Evolutionary conservation across 768 basidiomycete species (phyloP).

Genomic region (Mrakia blollopis): DNA sequence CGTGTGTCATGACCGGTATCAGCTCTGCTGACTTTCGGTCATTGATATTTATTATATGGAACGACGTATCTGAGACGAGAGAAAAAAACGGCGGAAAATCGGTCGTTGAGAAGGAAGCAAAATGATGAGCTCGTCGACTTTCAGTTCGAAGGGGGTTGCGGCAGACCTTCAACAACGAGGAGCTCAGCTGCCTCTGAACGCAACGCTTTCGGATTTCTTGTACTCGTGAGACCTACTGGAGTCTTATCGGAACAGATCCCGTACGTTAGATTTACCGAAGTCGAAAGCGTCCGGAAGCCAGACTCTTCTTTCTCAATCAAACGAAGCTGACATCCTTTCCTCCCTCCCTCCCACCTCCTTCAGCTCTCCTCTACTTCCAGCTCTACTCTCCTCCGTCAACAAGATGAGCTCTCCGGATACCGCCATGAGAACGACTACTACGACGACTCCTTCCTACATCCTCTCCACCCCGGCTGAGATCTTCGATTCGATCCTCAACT

Average conservation of each 20-base stretch:
- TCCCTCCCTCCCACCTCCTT: not conserved
- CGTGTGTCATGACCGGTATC: too few species aligned
- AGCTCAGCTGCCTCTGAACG: too few species aligned
- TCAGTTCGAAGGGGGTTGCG: too few species aligned
- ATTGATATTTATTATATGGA: too few species aligned
- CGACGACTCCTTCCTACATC: not conserved
- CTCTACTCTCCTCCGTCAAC: not conserved
- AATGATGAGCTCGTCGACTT: too few species aligned
- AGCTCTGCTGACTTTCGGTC: too few species aligned
- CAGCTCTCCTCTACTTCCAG: not conserved
- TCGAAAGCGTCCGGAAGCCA: not conserved
- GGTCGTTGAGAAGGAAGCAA: too few species aligned
- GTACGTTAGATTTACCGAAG: not conserved
- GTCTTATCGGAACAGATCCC: not conserved
- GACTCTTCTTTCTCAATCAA: not conserved
- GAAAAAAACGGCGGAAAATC: too few species aligned
- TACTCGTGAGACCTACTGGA: not conserved
- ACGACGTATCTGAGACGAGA: too few species aligned
- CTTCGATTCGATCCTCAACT: slow-evolving; percentile 24
- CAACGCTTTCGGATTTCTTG: too few species aligned
- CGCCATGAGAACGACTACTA: not conserved
- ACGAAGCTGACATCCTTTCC: not conserved
- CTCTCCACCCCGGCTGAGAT: slow-evolving; percentile 13
- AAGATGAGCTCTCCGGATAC: not conserved
- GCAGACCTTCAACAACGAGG: too few species aligned